Conservation (phyloP, 306 rosid species). For the Coriaria nepalensis region DNA sequence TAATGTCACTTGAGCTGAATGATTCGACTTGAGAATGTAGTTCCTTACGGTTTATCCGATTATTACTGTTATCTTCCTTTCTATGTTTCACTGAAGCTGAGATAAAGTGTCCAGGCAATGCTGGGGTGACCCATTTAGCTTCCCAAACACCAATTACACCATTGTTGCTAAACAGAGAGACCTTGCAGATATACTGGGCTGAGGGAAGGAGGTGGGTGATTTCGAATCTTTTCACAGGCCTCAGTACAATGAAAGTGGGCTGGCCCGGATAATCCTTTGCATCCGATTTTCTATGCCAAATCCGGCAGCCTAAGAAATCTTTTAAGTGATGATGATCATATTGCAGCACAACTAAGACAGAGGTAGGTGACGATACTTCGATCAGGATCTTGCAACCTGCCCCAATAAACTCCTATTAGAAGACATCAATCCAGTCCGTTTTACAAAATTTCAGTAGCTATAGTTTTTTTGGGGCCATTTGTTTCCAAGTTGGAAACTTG, state of each 20-base stretch:
- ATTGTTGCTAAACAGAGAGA: conserved; percentile 60
- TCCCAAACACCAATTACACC: conserved; percentile 62
- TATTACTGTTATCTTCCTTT: conserved; percentile 16
- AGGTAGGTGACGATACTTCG: conserved; percentile 62
- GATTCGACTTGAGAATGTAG: conserved; percentile 35
- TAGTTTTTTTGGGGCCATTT: too few relatives aligned
- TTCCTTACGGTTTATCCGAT: background rate
- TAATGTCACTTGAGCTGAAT: conserved; percentile 30
- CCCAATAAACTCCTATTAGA: conserved; percentile 9
- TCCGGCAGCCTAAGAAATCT: conserved; percentile 62
- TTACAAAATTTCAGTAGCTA: background rate
- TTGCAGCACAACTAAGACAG: conserved; percentile 51
- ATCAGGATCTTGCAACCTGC: conserved; percentile 56
- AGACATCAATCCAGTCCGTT: background rate
- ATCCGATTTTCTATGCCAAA: conserved; percentile 53
- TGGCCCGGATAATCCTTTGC: conserved; percentile 53
- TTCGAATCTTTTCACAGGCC: conserved; percentile 66
- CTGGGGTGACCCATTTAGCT: conserved; percentile 68
- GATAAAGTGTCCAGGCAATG: conserved; percentile 15
- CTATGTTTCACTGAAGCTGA: conserved; percentile 14
- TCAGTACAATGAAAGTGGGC: conserved; percentile 65
- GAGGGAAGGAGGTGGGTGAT: conserved; percentile 57
- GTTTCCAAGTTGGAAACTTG: too few relatives aligned
- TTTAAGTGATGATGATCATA: conserved; percentile 44
- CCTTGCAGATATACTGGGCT: conserved; percentile 74